phyloP scores from a whole-genome alignment of 108 stramenopile genomes.

The Skeletonema menzelii region DNA sequence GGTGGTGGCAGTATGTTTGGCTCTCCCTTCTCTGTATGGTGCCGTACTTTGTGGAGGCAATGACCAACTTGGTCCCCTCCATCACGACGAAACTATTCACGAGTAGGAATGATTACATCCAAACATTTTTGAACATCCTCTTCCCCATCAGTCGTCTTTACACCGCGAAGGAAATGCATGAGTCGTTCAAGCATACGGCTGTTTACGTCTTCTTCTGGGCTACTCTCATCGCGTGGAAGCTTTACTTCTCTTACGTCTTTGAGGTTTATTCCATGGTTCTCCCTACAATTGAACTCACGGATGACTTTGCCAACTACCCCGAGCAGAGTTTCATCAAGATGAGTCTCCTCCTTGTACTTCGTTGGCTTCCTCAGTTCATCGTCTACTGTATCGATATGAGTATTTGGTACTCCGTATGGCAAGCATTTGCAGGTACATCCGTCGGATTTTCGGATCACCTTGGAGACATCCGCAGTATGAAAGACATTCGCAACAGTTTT shows the following conservation, averaged over 20 bases:
- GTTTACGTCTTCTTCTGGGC: constrained; percentile 91
- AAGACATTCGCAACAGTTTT: constrained; percentile 89
- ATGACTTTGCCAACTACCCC: constrained; percentile 95
- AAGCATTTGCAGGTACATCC: constrained; percentile 92
- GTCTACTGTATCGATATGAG: constrained; percentile 96
- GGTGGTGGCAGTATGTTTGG: constrained; percentile 99
- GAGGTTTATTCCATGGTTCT: constrained; percentile 94
- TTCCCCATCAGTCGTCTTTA: constrained; percentile 90
- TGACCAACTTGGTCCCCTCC: constrained; percentile 78
- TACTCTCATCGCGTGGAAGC: constrained; percentile 89
- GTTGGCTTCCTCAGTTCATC: constrained; percentile 95
- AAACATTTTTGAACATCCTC: constrained; percentile 88
- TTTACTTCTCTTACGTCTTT: constrained; percentile 94
- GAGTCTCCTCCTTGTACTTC: constrained; percentile 73
- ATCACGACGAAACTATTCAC: constrained; percentile 76
- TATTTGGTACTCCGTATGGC: constrained; percentile 97
- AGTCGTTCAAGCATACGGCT: constrained; percentile 75
- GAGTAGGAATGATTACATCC: constrained; percentile 85
- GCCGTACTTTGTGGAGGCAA: constrained; percentile 79
- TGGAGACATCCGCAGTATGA: constrained; percentile 86
- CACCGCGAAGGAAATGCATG: constrained; percentile 92
- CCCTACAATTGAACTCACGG: constrained; percentile 90
- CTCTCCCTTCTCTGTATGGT: constrained; percentile 87
- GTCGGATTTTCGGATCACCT: constrained; percentile 93
- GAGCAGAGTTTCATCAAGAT: constrained; percentile 86